Conservation (phyloP, 257 asterid species). For the Orobanche coerulescens region DNA sequence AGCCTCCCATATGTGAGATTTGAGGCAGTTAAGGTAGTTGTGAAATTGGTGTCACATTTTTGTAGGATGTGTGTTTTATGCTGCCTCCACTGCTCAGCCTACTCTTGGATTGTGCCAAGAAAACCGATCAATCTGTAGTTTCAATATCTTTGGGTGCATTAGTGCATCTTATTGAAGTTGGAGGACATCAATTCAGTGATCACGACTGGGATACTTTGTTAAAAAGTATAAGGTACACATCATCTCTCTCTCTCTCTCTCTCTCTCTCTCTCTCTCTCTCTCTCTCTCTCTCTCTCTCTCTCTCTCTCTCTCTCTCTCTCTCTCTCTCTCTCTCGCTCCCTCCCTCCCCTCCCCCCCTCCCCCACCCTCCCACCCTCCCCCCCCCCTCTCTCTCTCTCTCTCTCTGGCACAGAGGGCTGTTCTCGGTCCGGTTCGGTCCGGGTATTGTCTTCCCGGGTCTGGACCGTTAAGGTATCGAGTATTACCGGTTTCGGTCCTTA, state of each 20-base stretch:
- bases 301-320: too few species aligned
- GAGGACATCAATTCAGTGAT: slow-evolving; percentile 96
- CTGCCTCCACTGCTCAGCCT: slow-evolving; percentile 85
- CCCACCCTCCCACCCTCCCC: too few species aligned
- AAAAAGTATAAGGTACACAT: slow-evolving; percentile 73
- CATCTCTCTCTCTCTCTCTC: slow-evolving; percentile 1
- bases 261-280: neutral
- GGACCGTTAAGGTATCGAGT: too few species aligned
- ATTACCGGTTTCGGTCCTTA: too few species aligned
- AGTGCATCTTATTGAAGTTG: slow-evolving; percentile 96
- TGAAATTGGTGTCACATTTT: slow-evolving; percentile 27
- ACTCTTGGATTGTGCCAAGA: slow-evolving; percentile 97
- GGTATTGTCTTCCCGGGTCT: too few species aligned
- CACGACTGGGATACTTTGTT: slow-evolving; percentile 91
- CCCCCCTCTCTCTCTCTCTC: too few species aligned
- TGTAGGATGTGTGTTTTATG: slow-evolving; percentile 97
- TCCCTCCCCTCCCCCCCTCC: too few species aligned
- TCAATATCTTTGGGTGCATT: slow-evolving; percentile 93
- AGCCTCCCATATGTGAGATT: slow-evolving; percentile 9
- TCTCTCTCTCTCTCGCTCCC: too few species aligned
- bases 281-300: too few species aligned
- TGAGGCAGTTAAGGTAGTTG: slow-evolving; percentile 17
- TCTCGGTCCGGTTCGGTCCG: too few species aligned
- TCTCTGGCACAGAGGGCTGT: too few species aligned
- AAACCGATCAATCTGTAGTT: slow-evolving; percentile 88